Evolutionary conservation across 495 filamentous ascomycete species (phyloP).

Genomic region (Hyphodiscus hymeniophilus): DNA sequence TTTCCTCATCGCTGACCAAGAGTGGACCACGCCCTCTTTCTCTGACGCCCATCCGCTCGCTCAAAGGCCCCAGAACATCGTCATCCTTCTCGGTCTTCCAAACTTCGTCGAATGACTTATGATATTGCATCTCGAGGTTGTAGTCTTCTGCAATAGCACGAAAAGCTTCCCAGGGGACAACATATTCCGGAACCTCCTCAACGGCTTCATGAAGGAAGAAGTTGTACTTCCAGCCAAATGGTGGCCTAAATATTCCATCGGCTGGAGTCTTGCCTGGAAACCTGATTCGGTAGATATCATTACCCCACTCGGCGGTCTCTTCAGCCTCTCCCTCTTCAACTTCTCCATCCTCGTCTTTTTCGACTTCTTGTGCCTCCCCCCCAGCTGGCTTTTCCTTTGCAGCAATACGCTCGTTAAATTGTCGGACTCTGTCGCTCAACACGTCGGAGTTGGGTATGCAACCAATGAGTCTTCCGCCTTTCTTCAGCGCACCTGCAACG

Average conservation of each 20-base stretch:
- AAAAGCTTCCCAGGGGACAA: constrained; percentile 97
- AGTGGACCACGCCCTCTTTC: constrained; percentile 58
- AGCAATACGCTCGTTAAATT: constrained; percentile 46
- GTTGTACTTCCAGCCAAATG: constrained; percentile 95
- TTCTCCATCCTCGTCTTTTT: constrained; percentile 37
- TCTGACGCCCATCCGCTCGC: constrained; percentile 89
- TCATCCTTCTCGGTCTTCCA: constrained; percentile 87
- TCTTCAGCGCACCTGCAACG: constrained; percentile 80
- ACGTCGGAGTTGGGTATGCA: constrained; percentile 91
- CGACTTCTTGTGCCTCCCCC: constrained; percentile 1
- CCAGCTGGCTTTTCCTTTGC: constrained; percentile 25
- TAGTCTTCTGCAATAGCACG: constrained; percentile 91
- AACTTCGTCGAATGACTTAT: constrained; percentile 79
- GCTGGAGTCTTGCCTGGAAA: constrained; percentile 74
- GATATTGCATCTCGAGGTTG: constrained; percentile 89
- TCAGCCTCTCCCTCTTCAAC: constrained; percentile 44
- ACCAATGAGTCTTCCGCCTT: constrained; percentile 88
- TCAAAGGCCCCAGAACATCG: constrained; percentile 65
- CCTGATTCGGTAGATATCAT: constrained; percentile 78
- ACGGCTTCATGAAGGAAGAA: constrained; percentile 95
- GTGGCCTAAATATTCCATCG: constrained; percentile 81
- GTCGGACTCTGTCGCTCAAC: constrained; percentile 55
- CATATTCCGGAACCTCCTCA: constrained; percentile 92
- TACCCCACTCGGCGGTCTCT: constrained; percentile 73
- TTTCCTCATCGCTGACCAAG: constrained; percentile 68